Percentiles rank a stretch among this genome's conserved stretches.
phyloP scores from a whole-genome alignment of 805 yeast genomes.

The Wickerhamiella kazuoi region DNA sequence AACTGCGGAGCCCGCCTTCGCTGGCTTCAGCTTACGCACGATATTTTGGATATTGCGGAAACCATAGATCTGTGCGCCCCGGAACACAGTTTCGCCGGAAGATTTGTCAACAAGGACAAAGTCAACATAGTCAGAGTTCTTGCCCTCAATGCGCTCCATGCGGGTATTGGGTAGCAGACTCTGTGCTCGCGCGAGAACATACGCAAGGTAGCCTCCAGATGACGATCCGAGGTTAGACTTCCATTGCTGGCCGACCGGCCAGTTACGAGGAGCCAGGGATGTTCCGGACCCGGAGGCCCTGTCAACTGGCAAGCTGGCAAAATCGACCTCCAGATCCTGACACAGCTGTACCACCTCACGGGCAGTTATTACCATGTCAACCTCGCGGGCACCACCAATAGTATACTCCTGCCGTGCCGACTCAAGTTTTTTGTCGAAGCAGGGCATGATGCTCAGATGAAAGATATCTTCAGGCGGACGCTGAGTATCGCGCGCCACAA shows the following conservation, averaged over 20 bases:
- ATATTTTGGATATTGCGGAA: constrained; percentile 87
- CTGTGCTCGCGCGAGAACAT: constrained; percentile 32
- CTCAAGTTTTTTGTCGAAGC: constrained; percentile 91
- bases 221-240: constrained; percentile 56
- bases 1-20: neutral
- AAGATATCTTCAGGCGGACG: constrained; percentile 30
- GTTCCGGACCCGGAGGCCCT: neutral
- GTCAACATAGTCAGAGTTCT: constrained; percentile 64
- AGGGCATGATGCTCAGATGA: constrained; percentile 86
- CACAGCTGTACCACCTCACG: constrained; percentile 61
- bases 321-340: constrained; percentile 25
- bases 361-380: constrained; percentile 89
- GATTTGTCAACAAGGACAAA: constrained; percentile 30
- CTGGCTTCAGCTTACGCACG: constrained; percentile 53
- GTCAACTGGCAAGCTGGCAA: constrained; percentile 11
- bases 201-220: constrained; percentile 78
- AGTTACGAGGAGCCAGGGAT: constrained; percentile 32
- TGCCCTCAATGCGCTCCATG: constrained; percentile 33
- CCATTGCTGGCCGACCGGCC: constrained; percentile 59
- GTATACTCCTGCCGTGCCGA: constrained; percentile 67
- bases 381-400: constrained; percentile 33
- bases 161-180: constrained; percentile 14
- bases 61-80: constrained; percentile 65
- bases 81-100: constrained; percentile 27
- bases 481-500: constrained; percentile 24